Evolutionary conservation across 768 basidiomycete genomes (phyloP), one percentile per base, ranked within the genome.

Genomic region (Sporobolomyces roseus): DNA sequence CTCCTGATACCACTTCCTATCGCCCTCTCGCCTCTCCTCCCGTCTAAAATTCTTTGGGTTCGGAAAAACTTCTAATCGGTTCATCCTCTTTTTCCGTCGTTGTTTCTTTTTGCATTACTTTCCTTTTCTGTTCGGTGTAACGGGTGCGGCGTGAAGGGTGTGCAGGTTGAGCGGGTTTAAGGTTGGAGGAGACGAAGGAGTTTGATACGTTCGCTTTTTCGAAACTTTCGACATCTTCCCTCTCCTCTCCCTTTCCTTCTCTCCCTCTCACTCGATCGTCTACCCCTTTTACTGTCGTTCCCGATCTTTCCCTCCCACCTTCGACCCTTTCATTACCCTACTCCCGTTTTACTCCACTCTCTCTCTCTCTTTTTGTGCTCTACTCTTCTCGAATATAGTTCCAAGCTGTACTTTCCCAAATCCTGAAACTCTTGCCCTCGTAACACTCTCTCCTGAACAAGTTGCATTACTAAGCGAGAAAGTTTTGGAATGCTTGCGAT

Each of bases 61-160:
- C 9, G 35, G 54, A 36, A 55, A 38, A 55, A 8, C 33, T 7
- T 25, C 23, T n/a, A n/a, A 19, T 38, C 4, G 25, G 9, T 52
- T 55, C 32, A 19, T 6, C n/a, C 55, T 25, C 29, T 33, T n/a
- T 10, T 46, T 59, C 56, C 35, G 21, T 58, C 56, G 56, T 60
- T 60, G 58, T 48, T 49, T 38, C 38, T 60, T 35, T 35, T 48
- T 38, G 58, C 58, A 60, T 60, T 36, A 16, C 30, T 59, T 43
- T 45, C 23, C 55, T 23, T 59, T 27, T 36, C 41, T n/a, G 7
- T 55, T n/a, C 35, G 7, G 9, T 17, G 10, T 41, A 9, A 9
- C 38, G 9, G 9, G 10, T 17, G 9, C 38, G 9, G 17, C 17
- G 10, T 9, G 17, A 41, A 41, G 10, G 38, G 38, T 9, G 9